phyloP scores from a whole-genome alignment of 768 basidiomycete genomes.

The Russula sp. region DNA sequence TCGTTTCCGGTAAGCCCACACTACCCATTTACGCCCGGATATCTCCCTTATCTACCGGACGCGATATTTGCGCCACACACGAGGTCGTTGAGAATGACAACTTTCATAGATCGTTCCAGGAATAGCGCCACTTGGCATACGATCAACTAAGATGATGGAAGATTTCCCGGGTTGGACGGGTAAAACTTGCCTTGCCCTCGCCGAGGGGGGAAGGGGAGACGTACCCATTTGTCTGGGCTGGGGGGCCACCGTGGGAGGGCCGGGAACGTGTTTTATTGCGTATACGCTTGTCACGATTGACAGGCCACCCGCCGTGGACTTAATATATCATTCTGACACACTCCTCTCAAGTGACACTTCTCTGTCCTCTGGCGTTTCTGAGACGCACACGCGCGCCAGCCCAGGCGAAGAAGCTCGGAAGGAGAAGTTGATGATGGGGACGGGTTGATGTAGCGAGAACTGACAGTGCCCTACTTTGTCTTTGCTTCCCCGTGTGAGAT shows the following conservation, averaged over 20 bases:
- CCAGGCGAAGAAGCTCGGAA: not conserved
- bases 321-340: constrained; percentile 2
- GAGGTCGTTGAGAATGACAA: not conserved
- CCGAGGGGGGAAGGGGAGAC: not conserved
- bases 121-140: not conserved
- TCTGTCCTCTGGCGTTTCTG: not conserved
- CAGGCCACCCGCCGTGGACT: constrained; percentile 17
- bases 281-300: constrained; percentile 7
- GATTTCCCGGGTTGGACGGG: not conserved
- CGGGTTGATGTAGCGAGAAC: not conserved
- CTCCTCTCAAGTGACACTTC: not conserved
- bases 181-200: not conserved
- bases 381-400: not conserved
- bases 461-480: not conserved
- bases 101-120: not conserved
- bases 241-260: not conserved
- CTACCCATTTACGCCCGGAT: no score
- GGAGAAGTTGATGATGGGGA: not conserved
- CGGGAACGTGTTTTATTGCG: not conserved
- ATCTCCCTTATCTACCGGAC: no score
- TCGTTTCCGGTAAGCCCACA: no score
- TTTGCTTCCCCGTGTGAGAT: not conserved
- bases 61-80: not conserved
- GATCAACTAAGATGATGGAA: not conserved
- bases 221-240: not conserved